These are phyloP conservation scores for Pneumocystis canis DNA, from an alignment of 1,139 yeast species.

Conservation along the genomic window DNA sequence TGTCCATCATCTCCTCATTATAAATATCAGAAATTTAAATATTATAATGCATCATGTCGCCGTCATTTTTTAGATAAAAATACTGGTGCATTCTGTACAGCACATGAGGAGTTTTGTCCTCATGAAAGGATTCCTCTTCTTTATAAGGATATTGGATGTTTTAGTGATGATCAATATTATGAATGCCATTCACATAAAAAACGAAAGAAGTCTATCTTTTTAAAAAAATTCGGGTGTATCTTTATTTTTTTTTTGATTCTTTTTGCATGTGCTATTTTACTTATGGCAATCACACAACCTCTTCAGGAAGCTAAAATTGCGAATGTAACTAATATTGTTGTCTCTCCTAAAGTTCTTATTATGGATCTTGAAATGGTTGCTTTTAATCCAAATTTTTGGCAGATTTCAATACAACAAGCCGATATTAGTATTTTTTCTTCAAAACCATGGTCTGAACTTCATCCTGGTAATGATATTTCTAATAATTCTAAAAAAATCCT, in stretches of 20 bases:
- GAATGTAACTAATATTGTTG: slow-evolving; percentile 53
- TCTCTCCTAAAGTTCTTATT: slow-evolving; percentile 71
- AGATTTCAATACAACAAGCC: slow-evolving; percentile 48
- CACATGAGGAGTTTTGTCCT: not conserved
- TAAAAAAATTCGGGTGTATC: not conserved
- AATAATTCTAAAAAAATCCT: not conserved
- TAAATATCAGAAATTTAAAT: not conserved
- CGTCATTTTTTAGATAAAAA: not conserved
- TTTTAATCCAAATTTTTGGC: slow-evolving; percentile 72
- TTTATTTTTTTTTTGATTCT: slow-evolving; percentile 7
- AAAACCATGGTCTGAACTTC: slow-evolving; percentile 35
- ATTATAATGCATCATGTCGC: not conserved
- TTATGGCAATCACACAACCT: slow-evolving; percentile 82
- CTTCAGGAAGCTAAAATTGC: slow-evolving; percentile 49
- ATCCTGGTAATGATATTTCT: slow-evolving; percentile 10
- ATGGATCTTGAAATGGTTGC: slow-evolving; percentile 69
- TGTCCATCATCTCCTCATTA: slow-evolving; percentile 1
- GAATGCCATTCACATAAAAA: not conserved
- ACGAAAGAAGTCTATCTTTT: not conserved
- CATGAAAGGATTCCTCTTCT: slow-evolving; percentile 1
- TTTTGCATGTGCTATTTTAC: slow-evolving; percentile 28
- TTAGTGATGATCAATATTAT: not conserved
- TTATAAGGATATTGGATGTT: not conserved
- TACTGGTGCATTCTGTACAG: not conserved
- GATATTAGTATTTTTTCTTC: slow-evolving; percentile 83